Percentiles rank a stretch among this genome's conserved stretches.
Conservation (phyloP, 2,329 filamentous ascomycete genomes). For the Beauveria pseudobassiana region DNA sequence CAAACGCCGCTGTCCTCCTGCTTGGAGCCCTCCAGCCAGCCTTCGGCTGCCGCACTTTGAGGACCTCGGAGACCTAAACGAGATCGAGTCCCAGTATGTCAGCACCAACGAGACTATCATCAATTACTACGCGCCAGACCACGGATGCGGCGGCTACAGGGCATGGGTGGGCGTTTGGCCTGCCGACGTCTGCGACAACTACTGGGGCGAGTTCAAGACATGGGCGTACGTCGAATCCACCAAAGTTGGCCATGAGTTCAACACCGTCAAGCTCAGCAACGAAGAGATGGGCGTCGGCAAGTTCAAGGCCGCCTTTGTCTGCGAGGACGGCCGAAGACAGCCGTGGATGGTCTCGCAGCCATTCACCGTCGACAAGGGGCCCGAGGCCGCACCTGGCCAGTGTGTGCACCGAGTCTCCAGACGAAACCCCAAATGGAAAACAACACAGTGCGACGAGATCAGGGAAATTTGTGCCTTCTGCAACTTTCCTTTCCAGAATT, state of each 20-base stretch:
- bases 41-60: background rate
- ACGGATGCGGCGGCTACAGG: background rate
- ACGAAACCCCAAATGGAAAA: background rate
- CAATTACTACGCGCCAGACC: background rate
- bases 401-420: background rate
- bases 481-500: too few species aligned
- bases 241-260: background rate
- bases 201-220: background rate
- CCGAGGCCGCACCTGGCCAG: background rate
- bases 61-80: background rate
- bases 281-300: background rate
- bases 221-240: background rate
- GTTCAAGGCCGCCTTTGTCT: conserved; percentile 1
- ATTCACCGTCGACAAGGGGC: background rate
- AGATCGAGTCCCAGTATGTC: background rate
- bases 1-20: background rate
- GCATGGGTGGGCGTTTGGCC: background rate
- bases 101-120: background rate
- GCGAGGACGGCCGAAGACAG: background rate
- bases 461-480: fast-evolving
- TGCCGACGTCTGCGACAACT: background rate
- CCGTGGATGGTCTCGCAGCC: background rate
- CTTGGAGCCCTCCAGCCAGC: background rate
- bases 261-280: background rate
- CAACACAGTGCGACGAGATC: background rate